Evolutionary conservation across 1,284 basidiomycete species (phyloP).

Genomic region (Ceratobasidium sp.): DNA sequence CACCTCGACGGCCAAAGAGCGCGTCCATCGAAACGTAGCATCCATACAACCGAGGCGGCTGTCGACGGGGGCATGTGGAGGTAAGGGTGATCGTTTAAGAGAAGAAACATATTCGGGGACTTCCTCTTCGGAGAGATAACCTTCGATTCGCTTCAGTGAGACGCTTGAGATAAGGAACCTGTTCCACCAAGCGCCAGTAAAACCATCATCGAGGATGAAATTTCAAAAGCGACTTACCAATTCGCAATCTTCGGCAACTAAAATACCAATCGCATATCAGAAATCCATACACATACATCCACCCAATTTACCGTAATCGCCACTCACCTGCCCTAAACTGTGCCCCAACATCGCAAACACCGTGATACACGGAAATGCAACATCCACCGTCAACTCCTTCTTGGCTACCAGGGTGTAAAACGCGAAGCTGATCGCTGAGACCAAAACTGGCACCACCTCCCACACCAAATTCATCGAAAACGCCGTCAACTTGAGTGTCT

Average conservation of each 20-base stretch:
- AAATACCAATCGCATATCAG: neutral
- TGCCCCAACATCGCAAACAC: conserved; percentile 43
- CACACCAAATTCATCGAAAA: conserved; percentile 39
- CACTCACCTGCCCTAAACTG: conserved; percentile 40
- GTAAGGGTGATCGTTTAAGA: conserved; percentile 42
- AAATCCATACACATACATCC: neutral
- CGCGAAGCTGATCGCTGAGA: conserved; percentile 38
- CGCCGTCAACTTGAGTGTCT: conserved; percentile 7
- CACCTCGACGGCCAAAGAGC: neutral
- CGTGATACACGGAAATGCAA: conserved; percentile 46
- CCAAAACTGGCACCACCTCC: conserved; percentile 39
- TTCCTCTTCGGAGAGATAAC: conserved; percentile 48
- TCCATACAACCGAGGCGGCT: conserved; percentile 37
- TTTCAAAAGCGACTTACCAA: conserved; percentile 9
- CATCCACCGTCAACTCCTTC: conserved; percentile 38
- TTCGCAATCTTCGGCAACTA: conserved; percentile 48
- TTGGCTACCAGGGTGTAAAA: conserved; percentile 38
- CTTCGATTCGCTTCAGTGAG: conserved; percentile 48
- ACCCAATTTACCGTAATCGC: neutral
- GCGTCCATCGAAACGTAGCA: conserved; percentile 48
- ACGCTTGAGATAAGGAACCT: conserved; percentile 33
- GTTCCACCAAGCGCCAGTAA: neutral
- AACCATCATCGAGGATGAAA: too few species aligned
- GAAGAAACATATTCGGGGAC: conserved; percentile 49
- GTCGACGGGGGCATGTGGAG: conserved; percentile 38